Base-by-base conservation (phyloP, 2,329 filamentous ascomycete species). In the Claviceps spartinae region DNA sequence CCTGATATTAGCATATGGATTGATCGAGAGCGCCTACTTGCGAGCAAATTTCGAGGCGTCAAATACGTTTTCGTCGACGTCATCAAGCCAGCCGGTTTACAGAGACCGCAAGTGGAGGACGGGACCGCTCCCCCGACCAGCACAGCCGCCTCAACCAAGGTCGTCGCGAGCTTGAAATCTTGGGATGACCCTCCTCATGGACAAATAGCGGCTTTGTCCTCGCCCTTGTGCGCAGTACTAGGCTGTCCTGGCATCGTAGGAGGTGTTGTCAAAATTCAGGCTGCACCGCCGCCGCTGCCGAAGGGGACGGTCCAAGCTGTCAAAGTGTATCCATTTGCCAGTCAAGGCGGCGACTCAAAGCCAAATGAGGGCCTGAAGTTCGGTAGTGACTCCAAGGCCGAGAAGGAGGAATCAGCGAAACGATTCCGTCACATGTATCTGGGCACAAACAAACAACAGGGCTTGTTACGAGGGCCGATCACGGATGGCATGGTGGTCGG, bases 181-280 rank as follows among this genome's bases (percentile, higher is more conserved):
- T 98, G 93, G 94, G 79, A 90, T 53, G 88, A 95, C 61, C 84
- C 89, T 1, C 89, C 93, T 1, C 88, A 91, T 62, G 83, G 81
- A 50, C 82, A 86, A 56, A 86, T 91, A 55, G 79, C 81, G 48
- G 88, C 88, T 1, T 72, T 98, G 24, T 97, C 93, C 1, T 78
- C 82, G 0, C 69, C 82, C 3, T 72, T 98, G 6, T 95, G 87
- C 65, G 78, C 79, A 34, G 78, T 85, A 1, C 74, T 98, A 22
- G 83, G 82, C 2, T 82, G 79, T 50, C 72, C 79, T 41, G 83
- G 81, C 1, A 77, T 95, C 49, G 86, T 95, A 9, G 93, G 93
- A 13, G 88, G 89, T 0, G 80, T 97, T 43, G 78, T 95, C 52
- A 88, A 91, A 55, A 76, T 98, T 34, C 89, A 97, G 63, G 83